Percentiles rank a stretch among this genome's conserved stretches.
These are phyloP conservation scores for Parasitella parasitica DNA, from an alignment of 371 early-diverging fungal species.

Conservation along the genomic window DNA sequence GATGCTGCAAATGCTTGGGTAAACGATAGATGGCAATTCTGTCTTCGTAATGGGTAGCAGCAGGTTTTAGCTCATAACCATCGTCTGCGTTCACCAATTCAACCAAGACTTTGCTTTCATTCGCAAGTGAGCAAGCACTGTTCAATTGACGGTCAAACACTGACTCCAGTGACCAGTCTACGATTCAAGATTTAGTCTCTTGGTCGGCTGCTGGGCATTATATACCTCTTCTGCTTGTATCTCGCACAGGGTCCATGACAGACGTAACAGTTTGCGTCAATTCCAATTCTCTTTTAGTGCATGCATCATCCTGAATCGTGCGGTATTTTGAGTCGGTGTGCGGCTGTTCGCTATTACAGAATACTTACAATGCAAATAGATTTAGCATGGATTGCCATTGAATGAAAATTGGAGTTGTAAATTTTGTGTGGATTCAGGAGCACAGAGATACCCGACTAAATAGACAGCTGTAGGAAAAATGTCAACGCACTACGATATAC, in stretches of 20 bases:
- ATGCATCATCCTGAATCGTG: constrained; percentile 24
- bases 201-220: neutral
- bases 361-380: constrained; percentile 55
- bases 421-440: constrained; percentile 88
- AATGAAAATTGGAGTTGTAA: constrained; percentile 87
- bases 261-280: constrained; percentile 69
- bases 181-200: neutral
- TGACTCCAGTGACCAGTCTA: constrained; percentile 71
- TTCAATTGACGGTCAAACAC: constrained; percentile 63
- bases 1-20: constrained; percentile 4
- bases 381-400: constrained; percentile 76
- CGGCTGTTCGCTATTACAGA: neutral
- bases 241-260: constrained; percentile 73
- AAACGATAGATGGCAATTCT: constrained; percentile 44
- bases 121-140: constrained; percentile 67
- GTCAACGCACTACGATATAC: no score
- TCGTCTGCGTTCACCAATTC: constrained; percentile 39
- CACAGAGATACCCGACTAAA: constrained; percentile 82
- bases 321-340: neutral
- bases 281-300: constrained; percentile 29
- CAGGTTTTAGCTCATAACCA: constrained; percentile 39
- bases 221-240: constrained; percentile 54
- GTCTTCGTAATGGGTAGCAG: constrained; percentile 3
- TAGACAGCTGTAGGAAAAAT: no score
- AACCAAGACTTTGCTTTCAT: constrained; percentile 51